Conservation (phyloP, 2,329 filamentous ascomycete genomes). For the Aspergillus unguis region DNA sequence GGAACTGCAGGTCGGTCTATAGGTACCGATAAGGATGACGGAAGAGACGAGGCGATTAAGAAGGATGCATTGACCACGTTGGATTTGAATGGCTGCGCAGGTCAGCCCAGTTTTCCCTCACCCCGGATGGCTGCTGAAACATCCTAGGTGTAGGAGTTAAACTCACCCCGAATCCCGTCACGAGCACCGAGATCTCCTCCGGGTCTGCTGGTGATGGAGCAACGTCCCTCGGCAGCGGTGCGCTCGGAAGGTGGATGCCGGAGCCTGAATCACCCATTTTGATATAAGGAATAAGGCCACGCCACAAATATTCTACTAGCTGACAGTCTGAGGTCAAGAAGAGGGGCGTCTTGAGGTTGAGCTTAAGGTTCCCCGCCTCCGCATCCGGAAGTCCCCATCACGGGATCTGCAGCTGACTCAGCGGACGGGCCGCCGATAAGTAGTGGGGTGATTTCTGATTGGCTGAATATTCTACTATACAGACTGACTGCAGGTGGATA, state of each 20-base stretch:
- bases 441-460: too few relatives aligned
- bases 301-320: too few relatives aligned
- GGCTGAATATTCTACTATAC: too few relatives aligned
- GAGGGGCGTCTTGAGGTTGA: too few relatives aligned
- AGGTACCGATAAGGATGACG: constrained; percentile 56
- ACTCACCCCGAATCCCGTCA: constrained; percentile 34
- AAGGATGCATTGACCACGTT: constrained; percentile 75
- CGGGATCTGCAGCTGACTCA: too few relatives aligned
- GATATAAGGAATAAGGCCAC: neutral
- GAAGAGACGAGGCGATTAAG: constrained; percentile 70
- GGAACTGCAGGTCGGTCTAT: constrained; percentile 12
- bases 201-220: constrained; percentile 15
- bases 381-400: too few relatives aligned
- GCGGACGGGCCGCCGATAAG: too few relatives aligned
- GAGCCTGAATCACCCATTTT: constrained; percentile 35
- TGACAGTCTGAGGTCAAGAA: too few relatives aligned
- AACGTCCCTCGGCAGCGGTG: constrained; percentile 16
- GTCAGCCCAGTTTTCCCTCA: neutral
- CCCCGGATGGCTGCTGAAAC: constrained; percentile 1
- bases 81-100: constrained; percentile 67
- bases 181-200: constrained; percentile 33
- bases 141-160: constrained; percentile 12
- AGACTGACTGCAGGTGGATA: too few relatives aligned
- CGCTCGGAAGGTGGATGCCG: constrained; percentile 11
- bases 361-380: too few relatives aligned